phyloP scores from a whole-genome alignment of 345 rosid species.

The Lumnitzera racemosa region DNA sequence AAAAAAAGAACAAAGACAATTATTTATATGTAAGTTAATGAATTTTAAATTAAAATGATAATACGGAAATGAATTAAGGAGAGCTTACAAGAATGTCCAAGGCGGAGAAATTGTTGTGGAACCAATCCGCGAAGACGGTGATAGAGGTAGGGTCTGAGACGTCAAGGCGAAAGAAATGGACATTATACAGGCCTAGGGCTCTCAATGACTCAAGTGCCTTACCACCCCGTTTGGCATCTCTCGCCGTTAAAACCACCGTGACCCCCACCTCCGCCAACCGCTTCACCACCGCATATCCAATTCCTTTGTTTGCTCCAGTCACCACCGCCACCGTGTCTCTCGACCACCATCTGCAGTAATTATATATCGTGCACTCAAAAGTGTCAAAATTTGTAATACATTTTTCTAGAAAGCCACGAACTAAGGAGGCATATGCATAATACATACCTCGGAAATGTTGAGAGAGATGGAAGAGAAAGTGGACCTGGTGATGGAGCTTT shows the following conservation, averaged over 20 bases:
- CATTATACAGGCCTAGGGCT: conserved; percentile 24
- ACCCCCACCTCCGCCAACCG: conserved; percentile 50
- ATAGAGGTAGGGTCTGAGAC: conserved; percentile 57
- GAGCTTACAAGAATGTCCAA: conserved; percentile 65
- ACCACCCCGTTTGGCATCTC: conserved; percentile 51
- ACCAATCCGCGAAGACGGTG: conserved; percentile 43
- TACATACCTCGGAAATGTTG: too few relatives aligned
- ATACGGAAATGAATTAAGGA: neutral
- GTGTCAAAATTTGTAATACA: too few relatives aligned
- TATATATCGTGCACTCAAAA: too few relatives aligned
- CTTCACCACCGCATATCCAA: conserved; percentile 70
- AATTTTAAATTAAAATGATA: neutral
- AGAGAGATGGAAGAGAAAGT: too few relatives aligned
- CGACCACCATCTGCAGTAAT: conserved; percentile 63
- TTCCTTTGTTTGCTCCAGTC: conserved; percentile 88
- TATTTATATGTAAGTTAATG: neutral
- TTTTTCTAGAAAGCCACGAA: too few relatives aligned
- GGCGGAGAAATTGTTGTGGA: conserved; percentile 27
- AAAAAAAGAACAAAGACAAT: neutral
- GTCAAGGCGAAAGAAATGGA: conserved; percentile 48
- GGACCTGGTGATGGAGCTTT: too few relatives aligned
- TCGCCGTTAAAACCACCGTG: conserved; percentile 64
- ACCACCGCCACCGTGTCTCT: conserved; percentile 60
- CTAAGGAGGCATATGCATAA: too few relatives aligned
- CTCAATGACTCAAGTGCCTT: conserved; percentile 44